Conservation (phyloP, 495 filamentous ascomycete genomes). For the Hypoxylon trugodes region DNA sequence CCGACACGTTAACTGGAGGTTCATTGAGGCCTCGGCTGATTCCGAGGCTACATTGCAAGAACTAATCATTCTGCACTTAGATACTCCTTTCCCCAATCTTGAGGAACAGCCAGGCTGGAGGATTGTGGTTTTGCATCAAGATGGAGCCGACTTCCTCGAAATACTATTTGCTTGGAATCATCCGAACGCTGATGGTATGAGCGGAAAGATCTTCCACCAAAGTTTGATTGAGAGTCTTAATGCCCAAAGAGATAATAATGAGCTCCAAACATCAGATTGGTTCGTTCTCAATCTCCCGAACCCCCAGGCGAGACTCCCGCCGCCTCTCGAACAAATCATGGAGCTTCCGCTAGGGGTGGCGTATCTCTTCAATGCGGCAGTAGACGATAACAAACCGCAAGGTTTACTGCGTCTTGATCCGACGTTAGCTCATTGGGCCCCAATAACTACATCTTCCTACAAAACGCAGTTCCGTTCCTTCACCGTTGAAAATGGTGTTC, state of each 20-base stretch:
- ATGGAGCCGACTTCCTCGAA: conserved; percentile 22
- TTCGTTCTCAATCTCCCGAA: conserved; percentile 7
- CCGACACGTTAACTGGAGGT: conserved; percentile 25
- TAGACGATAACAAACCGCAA: conserved; percentile 8
- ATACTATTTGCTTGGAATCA: conserved; percentile 42
- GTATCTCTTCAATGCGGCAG: conserved; percentile 4
- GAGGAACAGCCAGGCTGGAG: conserved; percentile 37
- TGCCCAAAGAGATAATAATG: neutral
- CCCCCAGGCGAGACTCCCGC: neutral
- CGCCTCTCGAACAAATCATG: conserved; percentile 10
- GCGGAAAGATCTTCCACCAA: conserved; percentile 42
- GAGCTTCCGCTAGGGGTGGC: conserved; percentile 5
- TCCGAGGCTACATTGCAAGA: conserved; percentile 15
- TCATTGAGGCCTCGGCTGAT: neutral
- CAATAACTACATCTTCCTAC: conserved; percentile 17
- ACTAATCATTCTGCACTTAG: conserved; percentile 23
- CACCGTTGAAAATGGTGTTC: conserved; percentile 10
- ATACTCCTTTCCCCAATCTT: conserved; percentile 20
- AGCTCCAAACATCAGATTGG: conserved; percentile 1
- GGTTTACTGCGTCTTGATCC: neutral
- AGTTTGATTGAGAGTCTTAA: conserved; percentile 36
- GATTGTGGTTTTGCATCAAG: conserved; percentile 32
- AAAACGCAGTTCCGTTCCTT: conserved; percentile 32
- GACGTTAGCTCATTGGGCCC: conserved; percentile 15
- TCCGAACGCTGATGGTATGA: conserved; percentile 39